These are phyloP conservation scores for Pseudomonodictys pantanalensis DNA, from an alignment of 495 filamentous ascomycete genomes.

Conservation along the genomic window DNA sequence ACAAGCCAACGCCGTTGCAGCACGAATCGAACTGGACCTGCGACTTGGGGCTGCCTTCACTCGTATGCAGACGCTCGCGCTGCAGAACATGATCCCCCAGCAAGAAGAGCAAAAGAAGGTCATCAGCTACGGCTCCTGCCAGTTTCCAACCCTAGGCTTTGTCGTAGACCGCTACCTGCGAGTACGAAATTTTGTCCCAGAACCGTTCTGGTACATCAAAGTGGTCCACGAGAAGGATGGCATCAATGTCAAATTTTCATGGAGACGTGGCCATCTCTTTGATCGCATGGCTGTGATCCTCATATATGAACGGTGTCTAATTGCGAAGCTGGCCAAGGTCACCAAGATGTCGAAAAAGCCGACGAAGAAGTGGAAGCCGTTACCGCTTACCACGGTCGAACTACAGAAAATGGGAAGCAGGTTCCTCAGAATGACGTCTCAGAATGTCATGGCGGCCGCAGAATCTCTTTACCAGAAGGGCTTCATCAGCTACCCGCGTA, in stretches of 20 bases:
- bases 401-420: slow-evolving; percentile 92
- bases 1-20: slow-evolving; percentile 83
- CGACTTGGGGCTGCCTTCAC: slow-evolving; percentile 91
- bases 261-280: slow-evolving; percentile 80
- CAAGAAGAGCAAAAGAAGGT: slow-evolving; percentile 50
- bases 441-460: slow-evolving; percentile 81
- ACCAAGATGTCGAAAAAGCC: slow-evolving; percentile 82
- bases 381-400: slow-evolving; percentile 95
- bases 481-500: slow-evolving; percentile 95
- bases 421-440: slow-evolving; percentile 80
- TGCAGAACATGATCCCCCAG: slow-evolving; percentile 63
- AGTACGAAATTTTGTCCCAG: slow-evolving; percentile 89
- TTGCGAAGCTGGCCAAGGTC: slow-evolving; percentile 74
- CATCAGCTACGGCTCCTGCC: slow-evolving; percentile 93
- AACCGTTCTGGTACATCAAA: slow-evolving; percentile 88
- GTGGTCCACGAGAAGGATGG: slow-evolving; percentile 73
- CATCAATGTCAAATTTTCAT: slow-evolving; percentile 80
- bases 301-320: slow-evolving; percentile 79
- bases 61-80: slow-evolving; percentile 73
- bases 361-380: slow-evolving; percentile 88
- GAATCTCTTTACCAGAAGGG: slow-evolving; percentile 91
- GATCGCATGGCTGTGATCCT: slow-evolving; percentile 78
- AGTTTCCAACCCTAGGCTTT: slow-evolving; percentile 95
- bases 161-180: slow-evolving; percentile 93
- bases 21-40: slow-evolving; percentile 88